Evolutionary conservation across 1,284 basidiomycete genomes (phyloP).

Genomic region (Ustanciosporium gigantosporum): DNA sequence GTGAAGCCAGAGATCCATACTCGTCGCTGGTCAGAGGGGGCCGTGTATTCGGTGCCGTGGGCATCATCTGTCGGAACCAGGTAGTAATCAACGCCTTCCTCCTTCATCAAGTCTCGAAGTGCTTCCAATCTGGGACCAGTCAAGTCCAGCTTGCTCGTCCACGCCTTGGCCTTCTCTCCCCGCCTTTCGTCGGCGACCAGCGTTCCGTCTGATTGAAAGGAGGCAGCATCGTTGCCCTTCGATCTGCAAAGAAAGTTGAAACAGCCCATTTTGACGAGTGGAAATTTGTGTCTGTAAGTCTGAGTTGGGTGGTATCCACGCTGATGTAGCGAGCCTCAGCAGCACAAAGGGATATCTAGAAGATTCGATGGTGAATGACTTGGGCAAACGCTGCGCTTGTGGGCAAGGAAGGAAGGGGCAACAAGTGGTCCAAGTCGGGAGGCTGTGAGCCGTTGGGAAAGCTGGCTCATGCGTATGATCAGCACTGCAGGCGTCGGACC

Average conservation of each 20-base stretch:
- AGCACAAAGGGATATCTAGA: no score
- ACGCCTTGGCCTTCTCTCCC: background rate
- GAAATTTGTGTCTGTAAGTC: no score
- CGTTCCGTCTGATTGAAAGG: slow-evolving; percentile 22
- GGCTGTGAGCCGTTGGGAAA: no score
- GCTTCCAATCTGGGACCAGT: slow-evolving; percentile 66
- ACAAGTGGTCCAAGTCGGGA: no score
- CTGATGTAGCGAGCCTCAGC: no score
- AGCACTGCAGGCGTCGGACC: no score
- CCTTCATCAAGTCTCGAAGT: slow-evolving; percentile 46
- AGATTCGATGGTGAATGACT: no score
- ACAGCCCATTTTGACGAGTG: slow-evolving; percentile 31
- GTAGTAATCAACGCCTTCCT: slow-evolving; percentile 46
- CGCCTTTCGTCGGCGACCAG: slow-evolving; percentile 9
- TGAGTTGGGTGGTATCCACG: no score
- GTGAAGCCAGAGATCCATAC: slow-evolving; percentile 83
- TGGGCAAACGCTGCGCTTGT: no score
- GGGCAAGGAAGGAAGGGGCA: no score
- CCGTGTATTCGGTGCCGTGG: slow-evolving; percentile 85
- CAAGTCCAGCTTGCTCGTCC: slow-evolving; percentile 22
- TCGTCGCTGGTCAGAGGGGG: slow-evolving; percentile 76
- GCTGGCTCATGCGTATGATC: no score
- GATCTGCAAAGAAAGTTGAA: slow-evolving; percentile 20
- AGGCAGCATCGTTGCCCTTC: slow-evolving; percentile 14
- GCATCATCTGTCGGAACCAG: slow-evolving; percentile 82